Evolutionary conservation across 768 basidiomycete genomes (phyloP).

Genomic region (Hygrophoropsis aurantiaca): DNA sequence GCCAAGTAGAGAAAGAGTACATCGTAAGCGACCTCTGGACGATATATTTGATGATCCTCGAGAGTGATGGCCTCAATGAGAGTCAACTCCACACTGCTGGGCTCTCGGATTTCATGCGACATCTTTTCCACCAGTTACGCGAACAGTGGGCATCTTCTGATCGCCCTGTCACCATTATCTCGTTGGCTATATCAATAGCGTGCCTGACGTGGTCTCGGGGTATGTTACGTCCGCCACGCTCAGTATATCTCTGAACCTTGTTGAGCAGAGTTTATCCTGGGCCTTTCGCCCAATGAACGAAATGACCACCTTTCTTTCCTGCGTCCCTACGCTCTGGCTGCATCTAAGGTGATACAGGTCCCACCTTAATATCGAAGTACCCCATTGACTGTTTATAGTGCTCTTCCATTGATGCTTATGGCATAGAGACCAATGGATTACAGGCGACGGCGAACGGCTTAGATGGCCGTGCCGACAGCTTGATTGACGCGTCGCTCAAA

Average conservation of each 20-base stretch:
- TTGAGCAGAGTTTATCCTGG: conserved; percentile 38
- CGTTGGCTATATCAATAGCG: conserved; percentile 31
- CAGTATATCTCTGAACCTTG: conserved; percentile 18
- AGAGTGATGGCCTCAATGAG: conserved; percentile 51
- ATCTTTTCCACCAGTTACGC: conserved; percentile 17
- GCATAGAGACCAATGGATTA: neutral
- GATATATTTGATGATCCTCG: conserved; percentile 59
- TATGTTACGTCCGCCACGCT: conserved; percentile 28
- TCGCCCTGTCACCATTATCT: conserved; percentile 11
- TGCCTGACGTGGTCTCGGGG: conserved; percentile 36
- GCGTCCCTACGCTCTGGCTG: conserved; percentile 37
- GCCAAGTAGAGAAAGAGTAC: conserved; percentile 22
- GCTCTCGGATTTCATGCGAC: conserved; percentile 32
- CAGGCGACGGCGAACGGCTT: neutral
- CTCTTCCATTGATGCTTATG: neutral
- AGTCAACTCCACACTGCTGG: conserved; percentile 41
- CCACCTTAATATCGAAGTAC: conserved; percentile 25
- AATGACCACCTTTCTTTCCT: conserved; percentile 41
- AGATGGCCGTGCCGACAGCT: too few species aligned
- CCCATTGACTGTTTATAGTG: neutral
- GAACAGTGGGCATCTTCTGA: too few species aligned
- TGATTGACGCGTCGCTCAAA: too few species aligned
- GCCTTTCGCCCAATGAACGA: conserved; percentile 36
- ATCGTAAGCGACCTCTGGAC: conserved; percentile 54
- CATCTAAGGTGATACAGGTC: conserved; percentile 27